Base-by-base conservation (phyloP, 371 early-diverging fungal genomes). In the Apophysomyces variabilis region DNA sequence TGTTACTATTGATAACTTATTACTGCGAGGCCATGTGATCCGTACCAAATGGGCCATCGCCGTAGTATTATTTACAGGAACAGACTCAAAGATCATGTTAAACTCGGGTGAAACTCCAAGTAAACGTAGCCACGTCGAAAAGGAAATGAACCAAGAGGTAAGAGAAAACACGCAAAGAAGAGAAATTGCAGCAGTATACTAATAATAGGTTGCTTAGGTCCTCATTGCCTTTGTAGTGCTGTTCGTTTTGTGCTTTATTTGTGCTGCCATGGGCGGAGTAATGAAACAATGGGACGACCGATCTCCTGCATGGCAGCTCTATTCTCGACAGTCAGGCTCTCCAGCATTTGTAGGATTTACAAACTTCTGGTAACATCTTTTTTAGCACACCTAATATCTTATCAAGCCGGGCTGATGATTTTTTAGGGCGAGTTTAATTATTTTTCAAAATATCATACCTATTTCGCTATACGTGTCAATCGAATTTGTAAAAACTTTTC, bases 401-500 rank as follows among this genome's bases (percentile, higher is more conserved):
- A 45, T 13, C 12, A 45, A 6, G 6, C 13, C 13, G n/a, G 3
- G 39, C n/a, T 18, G 36, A 58, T 26, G 32, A 32, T 39, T 9
- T 44, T 45, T 16, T 66, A 87, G 90, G 84, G 82, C 89, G 36
- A 85, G 89, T 73, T 73, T 97, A 79, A 95, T 97, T 67, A 90
- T 96, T 64, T 93, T 96, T 67, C 96, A 97, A 71, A 95, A 95
- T 69, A 90, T 99, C 66, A 93, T 99, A 62, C 99, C 99, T 0
- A 94, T 99, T 54, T 95, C 98, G 1, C 87, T 99, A 0, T 98
- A 96, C 77, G 95, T 99, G 39, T 94, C 93, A 14, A 88, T 99
- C 21, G 99, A 99, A 76, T 87, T 93, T 66, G 90, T 92, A 65
- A 93, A 92, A 70, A 84, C 88, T 21, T 80, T 88, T 73, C 88